Evolutionary conservation across 169 alveolate genomes (phyloP).

Genomic region (Plasmodium chabaudi): DNA sequence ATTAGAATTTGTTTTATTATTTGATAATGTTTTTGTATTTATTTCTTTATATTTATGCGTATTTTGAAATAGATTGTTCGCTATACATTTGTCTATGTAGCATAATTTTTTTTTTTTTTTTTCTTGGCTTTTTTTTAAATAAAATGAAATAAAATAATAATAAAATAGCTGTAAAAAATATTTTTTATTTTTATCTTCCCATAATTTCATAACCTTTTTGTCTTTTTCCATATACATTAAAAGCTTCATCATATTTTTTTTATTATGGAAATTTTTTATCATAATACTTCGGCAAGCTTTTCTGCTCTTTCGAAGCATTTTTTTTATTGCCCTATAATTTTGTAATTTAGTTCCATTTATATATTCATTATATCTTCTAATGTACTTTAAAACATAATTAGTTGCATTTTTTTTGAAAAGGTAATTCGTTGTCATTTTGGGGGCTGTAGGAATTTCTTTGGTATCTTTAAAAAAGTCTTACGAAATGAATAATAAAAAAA

Average conservation of each 20-base stretch:
- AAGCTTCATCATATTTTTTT: not conserved
- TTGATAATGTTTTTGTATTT: not conserved
- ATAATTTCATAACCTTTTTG: slow-evolving; percentile 10
- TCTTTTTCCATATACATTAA: slow-evolving; percentile 21
- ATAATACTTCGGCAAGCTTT: not conserved
- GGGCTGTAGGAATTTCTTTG: not conserved
- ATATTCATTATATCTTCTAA: slow-evolving; percentile 5
- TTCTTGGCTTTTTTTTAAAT: not conserved
- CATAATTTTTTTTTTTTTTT: slow-evolving; percentile 4
- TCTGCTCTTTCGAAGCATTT: slow-evolving; percentile 19
- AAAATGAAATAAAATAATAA: slow-evolving; percentile 22
- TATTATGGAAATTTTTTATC: not conserved
- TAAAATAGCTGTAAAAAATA: slow-evolving; percentile 11
- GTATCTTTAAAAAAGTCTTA: not conserved
- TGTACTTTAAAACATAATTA: not conserved
- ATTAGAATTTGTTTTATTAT: not conserved
- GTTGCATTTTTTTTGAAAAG: slow-evolving; percentile 12
- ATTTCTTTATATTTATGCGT: not conserved
- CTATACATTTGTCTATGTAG: slow-evolving; percentile 4
- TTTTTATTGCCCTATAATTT: slow-evolving; percentile 14
- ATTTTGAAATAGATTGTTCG: not conserved
- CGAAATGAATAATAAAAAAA: not conserved
- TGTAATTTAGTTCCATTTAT: slow-evolving; percentile 1
- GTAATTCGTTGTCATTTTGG: not conserved
- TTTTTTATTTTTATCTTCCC: slow-evolving; percentile 7